Conservation (phyloP, 2,329 filamentous ascomycete genomes). For the Aspergillus tubingensis region DNA sequence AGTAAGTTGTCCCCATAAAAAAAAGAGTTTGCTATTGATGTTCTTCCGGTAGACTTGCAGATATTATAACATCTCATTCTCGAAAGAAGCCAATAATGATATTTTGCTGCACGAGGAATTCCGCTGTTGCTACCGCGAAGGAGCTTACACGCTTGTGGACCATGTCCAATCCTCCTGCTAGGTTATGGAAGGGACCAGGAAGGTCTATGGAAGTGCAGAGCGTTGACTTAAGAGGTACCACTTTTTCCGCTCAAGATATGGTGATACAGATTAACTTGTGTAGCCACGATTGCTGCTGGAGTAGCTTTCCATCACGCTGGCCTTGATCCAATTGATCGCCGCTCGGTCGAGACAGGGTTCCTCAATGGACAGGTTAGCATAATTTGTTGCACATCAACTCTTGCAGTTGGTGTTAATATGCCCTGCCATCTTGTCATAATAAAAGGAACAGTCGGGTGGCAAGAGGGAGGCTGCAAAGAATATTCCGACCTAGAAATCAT, state of each 20-base stretch:
- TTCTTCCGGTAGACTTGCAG: conserved; percentile 56
- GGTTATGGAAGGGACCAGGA: conserved; percentile 65
- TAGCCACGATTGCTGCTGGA: conserved; percentile 56
- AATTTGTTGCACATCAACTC: conserved; percentile 83
- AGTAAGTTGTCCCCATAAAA: conserved; percentile 40
- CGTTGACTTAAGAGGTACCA: conserved; percentile 60
- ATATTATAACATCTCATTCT: conserved; percentile 67
- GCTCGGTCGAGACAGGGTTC: conserved; percentile 67
- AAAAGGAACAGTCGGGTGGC: conserved; percentile 73
- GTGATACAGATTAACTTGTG: conserved; percentile 13
- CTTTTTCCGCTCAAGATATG: conserved; percentile 4
- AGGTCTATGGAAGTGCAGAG: conserved; percentile 56
- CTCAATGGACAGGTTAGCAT: conserved; percentile 71
- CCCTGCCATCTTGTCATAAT: conserved; percentile 82
- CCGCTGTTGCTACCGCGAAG: conserved; percentile 67
- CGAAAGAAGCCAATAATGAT: conserved; percentile 76
- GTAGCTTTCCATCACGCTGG: conserved; percentile 85
- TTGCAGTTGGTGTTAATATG: conserved; percentile 81
- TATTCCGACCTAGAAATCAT: conserved; percentile 83
- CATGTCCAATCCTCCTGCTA: conserved; percentile 51
- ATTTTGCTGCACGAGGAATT: conserved; percentile 77
- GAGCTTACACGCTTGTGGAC: conserved; percentile 68
- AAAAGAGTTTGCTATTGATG: neutral
- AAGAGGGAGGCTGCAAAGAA: conserved; percentile 63
- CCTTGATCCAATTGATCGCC: conserved; percentile 64